Conservation (phyloP, 2,329 filamentous ascomycete species). For the Clarireedia hainanense region DNA sequence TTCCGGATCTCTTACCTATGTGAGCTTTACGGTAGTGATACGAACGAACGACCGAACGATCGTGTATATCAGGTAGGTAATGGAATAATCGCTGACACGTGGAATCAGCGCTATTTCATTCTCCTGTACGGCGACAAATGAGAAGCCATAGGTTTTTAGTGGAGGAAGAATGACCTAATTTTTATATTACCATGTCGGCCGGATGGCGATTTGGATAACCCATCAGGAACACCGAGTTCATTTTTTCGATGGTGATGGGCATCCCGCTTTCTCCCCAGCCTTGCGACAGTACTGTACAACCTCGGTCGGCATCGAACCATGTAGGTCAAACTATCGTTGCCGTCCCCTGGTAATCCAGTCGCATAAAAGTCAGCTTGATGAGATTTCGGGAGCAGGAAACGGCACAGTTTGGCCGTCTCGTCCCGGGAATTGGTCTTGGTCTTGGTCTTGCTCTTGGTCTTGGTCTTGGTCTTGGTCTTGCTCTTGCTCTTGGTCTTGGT, state of each 20-base stretch:
- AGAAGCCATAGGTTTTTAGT: background rate
- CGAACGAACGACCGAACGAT: background rate
- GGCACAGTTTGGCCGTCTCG: too few relatives aligned
- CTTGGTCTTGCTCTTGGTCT: too few relatives aligned
- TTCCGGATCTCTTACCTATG: background rate
- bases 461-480: too few relatives aligned
- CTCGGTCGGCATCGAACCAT: background rate
- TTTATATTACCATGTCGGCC: background rate
- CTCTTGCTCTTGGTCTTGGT: too few relatives aligned
- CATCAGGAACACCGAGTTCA: background rate
- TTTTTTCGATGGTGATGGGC: background rate
- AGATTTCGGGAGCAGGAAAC: too few relatives aligned
- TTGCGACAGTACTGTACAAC: background rate
- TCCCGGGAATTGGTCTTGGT: too few relatives aligned
- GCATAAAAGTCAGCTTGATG: too few relatives aligned
- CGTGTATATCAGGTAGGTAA: background rate
- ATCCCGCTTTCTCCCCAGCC: background rate
- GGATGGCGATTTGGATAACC: background rate
- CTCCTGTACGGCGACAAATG: background rate
- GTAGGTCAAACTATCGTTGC: too few relatives aligned
- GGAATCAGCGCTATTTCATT: constrained; percentile 1
- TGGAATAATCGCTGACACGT: background rate
- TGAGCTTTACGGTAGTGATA: background rate
- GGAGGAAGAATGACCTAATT: background rate
- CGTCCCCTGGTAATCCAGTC: too few relatives aligned